Percentiles rank a stretch among this genome's conserved stretches.
These are phyloP conservation scores for Chrysanthemum lavandulifolium DNA, from an alignment of 129 eudicot genomes.

Conservation along the genomic window DNA sequence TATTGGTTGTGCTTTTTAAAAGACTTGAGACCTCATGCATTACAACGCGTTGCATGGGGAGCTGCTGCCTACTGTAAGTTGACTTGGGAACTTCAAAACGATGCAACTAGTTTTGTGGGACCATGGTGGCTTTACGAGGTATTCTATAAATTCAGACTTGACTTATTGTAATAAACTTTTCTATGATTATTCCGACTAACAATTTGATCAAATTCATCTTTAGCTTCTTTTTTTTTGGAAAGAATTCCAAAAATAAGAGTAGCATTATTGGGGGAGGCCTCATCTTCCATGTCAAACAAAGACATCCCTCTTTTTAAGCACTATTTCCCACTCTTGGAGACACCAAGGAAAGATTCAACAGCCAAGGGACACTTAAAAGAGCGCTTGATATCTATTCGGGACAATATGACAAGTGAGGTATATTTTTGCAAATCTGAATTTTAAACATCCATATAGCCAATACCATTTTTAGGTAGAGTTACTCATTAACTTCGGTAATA, in stretches of 20 bases:
- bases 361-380: background rate
- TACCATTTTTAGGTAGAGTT: background rate
- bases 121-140: slow-evolving; percentile 4
- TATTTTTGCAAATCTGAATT: background rate
- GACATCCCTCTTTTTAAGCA: background rate
- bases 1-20: background rate
- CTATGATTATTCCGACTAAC: background rate
- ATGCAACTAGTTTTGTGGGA: background rate
- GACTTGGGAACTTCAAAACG: background rate
- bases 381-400: background rate
- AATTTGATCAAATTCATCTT: background rate
- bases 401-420: background rate
- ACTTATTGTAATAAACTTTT: background rate
- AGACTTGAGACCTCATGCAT: background rate
- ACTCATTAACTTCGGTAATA: background rate
- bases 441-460: background rate
- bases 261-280: background rate
- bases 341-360: background rate
- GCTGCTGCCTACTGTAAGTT: background rate
- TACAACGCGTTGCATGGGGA: background rate
- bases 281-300: background rate
- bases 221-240: background rate
- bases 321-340: background rate
- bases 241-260: background rate
- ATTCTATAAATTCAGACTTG: slow-evolving; percentile 1